Evolutionary conservation across 83 land plant species (phyloP).

Genomic region (Isoetes engelmannii): DNA sequence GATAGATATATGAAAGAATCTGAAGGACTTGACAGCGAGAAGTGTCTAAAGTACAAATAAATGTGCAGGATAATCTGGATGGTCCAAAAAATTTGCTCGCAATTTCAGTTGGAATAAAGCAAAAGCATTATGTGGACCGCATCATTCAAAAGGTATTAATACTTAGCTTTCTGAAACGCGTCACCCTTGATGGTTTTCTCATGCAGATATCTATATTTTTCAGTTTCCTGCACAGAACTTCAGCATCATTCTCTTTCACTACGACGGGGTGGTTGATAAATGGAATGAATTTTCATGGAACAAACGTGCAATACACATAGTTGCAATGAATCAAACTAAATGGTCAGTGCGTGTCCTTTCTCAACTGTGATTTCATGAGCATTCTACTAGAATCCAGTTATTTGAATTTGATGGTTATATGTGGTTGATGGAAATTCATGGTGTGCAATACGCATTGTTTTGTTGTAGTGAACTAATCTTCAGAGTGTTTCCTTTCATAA

Average conservation of each 20-base stretch:
- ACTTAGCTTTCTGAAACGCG: neutral
- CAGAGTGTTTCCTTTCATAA: neutral
- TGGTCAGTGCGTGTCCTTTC: slow-evolving; percentile 40
- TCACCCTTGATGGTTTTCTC: no score
- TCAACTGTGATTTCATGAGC: no score
- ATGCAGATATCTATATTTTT: neutral
- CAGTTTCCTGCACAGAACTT: slow-evolving; percentile 88
- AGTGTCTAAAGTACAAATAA: neutral
- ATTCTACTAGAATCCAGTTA: neutral
- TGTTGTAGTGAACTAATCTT: neutral
- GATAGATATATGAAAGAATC: neutral
- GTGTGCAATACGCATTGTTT: neutral
- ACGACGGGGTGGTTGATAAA: slow-evolving; percentile 79
- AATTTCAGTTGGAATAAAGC: slow-evolving; percentile 71
- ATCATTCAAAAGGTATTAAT: slow-evolving; percentile 62
- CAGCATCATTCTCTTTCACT: slow-evolving; percentile 81
- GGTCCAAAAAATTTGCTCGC: slow-evolving; percentile 52
- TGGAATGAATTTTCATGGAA: slow-evolving; percentile 84
- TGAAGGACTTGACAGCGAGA: neutral
- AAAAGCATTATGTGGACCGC: slow-evolving; percentile 53
- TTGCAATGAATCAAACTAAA: slow-evolving; percentile 83
- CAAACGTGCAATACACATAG: slow-evolving; percentile 57
- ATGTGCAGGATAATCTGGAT: slow-evolving; percentile 11
- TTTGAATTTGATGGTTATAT: neutral
- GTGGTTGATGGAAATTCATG: no score